Evolutionary conservation across 306 rosid genomes (phyloP).

Genomic region (Vicia faba): DNA sequence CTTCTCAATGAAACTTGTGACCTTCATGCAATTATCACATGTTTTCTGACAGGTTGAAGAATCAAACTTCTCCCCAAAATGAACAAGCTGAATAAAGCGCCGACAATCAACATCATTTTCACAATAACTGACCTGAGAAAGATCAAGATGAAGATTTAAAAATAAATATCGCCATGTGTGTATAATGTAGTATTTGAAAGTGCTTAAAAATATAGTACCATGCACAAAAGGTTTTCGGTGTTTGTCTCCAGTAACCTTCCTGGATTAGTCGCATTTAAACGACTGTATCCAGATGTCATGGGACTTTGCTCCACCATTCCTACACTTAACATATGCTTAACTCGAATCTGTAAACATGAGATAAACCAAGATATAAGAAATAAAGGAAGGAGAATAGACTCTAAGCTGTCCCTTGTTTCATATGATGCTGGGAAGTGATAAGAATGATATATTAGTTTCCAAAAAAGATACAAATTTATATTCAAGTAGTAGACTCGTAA

Average conservation of each 20-base stretch:
- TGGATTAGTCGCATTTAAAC: constrained; percentile 57
- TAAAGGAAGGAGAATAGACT: constrained; percentile 6
- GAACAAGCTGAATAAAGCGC: constrained; percentile 83
- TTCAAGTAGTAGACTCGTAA: constrained; percentile 26
- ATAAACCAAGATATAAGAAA: constrained; percentile 32
- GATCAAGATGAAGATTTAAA: constrained; percentile 36
- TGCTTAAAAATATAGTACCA: constrained; percentile 54
- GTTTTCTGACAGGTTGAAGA: constrained; percentile 82
- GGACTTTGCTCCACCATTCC: constrained; percentile 74
- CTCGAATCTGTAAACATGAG: constrained; percentile 69
- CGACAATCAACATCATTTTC: constrained; percentile 94
- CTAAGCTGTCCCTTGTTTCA: constrained; percentile 34
- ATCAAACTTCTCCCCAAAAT: constrained; percentile 95
- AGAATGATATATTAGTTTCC: constrained; percentile 18
- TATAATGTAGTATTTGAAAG: constrained; percentile 4
- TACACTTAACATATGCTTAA: constrained; percentile 87
- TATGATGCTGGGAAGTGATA: constrained; percentile 9
- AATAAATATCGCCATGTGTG: background rate
- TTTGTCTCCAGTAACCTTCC: constrained; percentile 88
- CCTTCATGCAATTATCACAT: constrained; percentile 88
- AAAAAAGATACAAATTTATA: constrained; percentile 17
- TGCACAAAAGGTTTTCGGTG: constrained; percentile 83
- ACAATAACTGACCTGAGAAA: constrained; percentile 84
- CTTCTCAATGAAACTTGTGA: constrained; percentile 68
- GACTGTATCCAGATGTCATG: constrained; percentile 59